These are phyloP conservation scores for Whalleya microplaca DNA, from an alignment of 2,329 filamentous ascomycete species.

Conservation along the genomic window DNA sequence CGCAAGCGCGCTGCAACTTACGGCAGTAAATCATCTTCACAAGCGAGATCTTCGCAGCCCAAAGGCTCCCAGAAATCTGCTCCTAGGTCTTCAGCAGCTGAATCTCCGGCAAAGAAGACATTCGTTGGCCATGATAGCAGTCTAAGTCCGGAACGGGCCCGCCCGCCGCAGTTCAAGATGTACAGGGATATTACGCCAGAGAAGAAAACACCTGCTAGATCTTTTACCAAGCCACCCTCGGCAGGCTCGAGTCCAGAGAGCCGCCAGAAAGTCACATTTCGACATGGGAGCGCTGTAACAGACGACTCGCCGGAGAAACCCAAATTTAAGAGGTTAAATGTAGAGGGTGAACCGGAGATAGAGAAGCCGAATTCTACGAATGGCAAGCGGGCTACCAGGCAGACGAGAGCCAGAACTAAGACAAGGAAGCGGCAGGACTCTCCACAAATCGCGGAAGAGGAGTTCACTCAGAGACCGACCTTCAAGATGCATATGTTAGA, in stretches of 20 bases:
- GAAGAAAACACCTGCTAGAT: conserved; percentile 7
- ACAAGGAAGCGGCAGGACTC: conserved; percentile 7
- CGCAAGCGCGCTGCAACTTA: conserved; percentile 5
- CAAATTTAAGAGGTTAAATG: conserved; percentile 7
- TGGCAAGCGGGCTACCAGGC: background rate
- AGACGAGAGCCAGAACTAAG: conserved; percentile 6
- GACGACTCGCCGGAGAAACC: conserved; percentile 11
- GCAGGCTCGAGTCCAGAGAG: conserved; percentile 10
- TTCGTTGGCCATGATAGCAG: conserved; percentile 6
- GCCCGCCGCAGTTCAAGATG: conserved; percentile 8
- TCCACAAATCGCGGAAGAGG: conserved; percentile 8
- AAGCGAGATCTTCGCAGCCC: conserved; percentile 15
- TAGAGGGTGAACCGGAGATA: conserved; percentile 6
- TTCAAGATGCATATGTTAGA: conserved; percentile 34
- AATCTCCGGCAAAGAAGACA: background rate
- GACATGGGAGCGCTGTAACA: background rate
- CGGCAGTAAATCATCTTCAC: conserved; percentile 21
- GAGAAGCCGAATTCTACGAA: background rate
- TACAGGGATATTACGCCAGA: conserved; percentile 12
- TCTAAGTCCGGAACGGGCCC: conserved; percentile 9
- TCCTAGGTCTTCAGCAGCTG: conserved; percentile 17
- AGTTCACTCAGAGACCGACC: conserved; percentile 22
- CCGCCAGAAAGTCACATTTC: conserved; percentile 3
- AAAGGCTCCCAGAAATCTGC: conserved; percentile 18
- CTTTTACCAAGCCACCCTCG: conserved; percentile 14